A percentile compares a stretch with the other conserved stretches of the same genome.
These are phyloP conservation scores for Lolium multiflorum DNA, from an alignment of 176 grass and related monocot species.

Conservation along the genomic window DNA sequence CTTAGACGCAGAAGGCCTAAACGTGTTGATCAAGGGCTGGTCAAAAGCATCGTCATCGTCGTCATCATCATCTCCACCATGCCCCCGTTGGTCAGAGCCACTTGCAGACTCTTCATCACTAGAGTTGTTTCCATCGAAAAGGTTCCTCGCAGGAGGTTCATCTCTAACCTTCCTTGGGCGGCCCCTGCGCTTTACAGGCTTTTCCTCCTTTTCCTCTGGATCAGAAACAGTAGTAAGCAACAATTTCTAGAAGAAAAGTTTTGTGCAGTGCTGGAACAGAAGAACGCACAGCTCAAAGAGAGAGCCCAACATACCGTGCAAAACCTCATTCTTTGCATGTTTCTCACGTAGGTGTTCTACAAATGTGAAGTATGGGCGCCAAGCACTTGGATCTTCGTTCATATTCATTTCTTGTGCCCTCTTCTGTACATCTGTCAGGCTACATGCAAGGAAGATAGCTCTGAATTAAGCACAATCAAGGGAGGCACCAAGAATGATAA, in stretches of 20 bases:
- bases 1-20: constrained; percentile 83
- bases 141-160: constrained; percentile 65
- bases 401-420: constrained; percentile 65
- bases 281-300: neutral
- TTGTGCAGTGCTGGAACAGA: neutral
- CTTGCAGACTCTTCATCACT: constrained; percentile 78
- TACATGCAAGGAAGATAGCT: constrained; percentile 47
- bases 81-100: constrained; percentile 65
- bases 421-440: constrained; percentile 75
- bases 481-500: constrained; percentile 24
- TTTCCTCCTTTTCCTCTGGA: constrained; percentile 89
- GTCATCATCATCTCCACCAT: constrained; percentile 61
- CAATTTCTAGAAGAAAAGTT: constrained; percentile 21
- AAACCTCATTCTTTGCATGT: constrained; percentile 66
- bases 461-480: constrained; percentile 37
- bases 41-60: constrained; percentile 51
- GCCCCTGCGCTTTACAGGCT: constrained; percentile 76
- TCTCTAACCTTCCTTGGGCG: constrained; percentile 88
- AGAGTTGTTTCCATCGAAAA: constrained; percentile 73
- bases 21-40: constrained; percentile 82
- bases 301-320: constrained; percentile 60
- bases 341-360: constrained; percentile 73
- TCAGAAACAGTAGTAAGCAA: constrained; percentile 35
- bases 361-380: constrained; percentile 70
- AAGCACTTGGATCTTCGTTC: constrained; percentile 70